Evolutionary conservation across 2,329 filamentous ascomycete species (phyloP).

Genomic region (Chaetomiaceae sp.): DNA sequence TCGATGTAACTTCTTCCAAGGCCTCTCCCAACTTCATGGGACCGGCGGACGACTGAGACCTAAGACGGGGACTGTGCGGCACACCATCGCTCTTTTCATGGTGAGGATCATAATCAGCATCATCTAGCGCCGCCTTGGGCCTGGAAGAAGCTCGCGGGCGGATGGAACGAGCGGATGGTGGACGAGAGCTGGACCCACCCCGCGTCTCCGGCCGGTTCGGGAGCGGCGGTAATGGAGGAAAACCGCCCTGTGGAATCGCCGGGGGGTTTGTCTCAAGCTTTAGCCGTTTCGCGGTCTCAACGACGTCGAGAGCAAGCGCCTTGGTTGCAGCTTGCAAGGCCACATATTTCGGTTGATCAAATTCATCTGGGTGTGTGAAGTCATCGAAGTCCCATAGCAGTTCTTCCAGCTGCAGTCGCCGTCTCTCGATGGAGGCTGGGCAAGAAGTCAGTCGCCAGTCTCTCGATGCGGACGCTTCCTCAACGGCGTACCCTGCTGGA

Average conservation of each 20-base stretch:
- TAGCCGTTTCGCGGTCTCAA: slow-evolving; percentile 36
- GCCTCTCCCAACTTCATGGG: background rate
- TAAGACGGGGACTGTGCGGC: background rate
- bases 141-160: slow-evolving; percentile 7
- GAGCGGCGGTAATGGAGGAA: slow-evolving; percentile 31
- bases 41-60: background rate
- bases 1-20: background rate
- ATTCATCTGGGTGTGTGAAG: slow-evolving; percentile 37
- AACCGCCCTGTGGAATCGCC: slow-evolving; percentile 17
- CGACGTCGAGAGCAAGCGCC: slow-evolving; percentile 37
- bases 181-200: slow-evolving; percentile 6
- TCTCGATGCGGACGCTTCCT: background rate
- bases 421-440: slow-evolving; percentile 31
- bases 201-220: slow-evolving; percentile 14
- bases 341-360: slow-evolving; percentile 34
- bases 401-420: slow-evolving; percentile 35
- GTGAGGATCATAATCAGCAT: no score
- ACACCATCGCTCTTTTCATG: background rate
- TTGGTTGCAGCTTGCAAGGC: slow-evolving; percentile 39
- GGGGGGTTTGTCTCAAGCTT: slow-evolving; percentile 27
- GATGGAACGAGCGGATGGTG: background rate
- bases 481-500: slow-evolving; percentile 32
- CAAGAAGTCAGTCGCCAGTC: background rate
- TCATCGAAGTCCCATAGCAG: slow-evolving; percentile 44
- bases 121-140: background rate